Conservation (phyloP, 345 rosid genomes). For the Noccaea caerulescens region DNA sequence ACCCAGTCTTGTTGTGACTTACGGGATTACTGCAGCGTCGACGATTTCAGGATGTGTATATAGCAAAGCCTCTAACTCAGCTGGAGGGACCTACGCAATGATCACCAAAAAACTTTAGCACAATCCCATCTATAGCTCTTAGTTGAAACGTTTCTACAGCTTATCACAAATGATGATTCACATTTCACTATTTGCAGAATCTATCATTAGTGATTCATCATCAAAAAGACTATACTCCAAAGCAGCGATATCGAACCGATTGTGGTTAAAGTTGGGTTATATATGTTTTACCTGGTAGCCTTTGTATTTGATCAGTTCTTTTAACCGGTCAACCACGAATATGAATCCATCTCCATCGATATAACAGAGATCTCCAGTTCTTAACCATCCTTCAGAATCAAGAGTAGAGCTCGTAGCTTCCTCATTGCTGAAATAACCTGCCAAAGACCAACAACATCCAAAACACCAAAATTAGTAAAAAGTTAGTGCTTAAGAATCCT, state of each 20-base stretch:
- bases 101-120: slow-evolving; percentile 12
- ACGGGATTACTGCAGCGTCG: slow-evolving; percentile 89
- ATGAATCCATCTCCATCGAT: slow-evolving; percentile 84
- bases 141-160: too few relatives aligned
- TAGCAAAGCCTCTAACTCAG: slow-evolving; percentile 83
- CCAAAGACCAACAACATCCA: slow-evolving; percentile 28
- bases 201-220: too few relatives aligned
- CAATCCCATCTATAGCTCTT: too few relatives aligned
- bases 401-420: slow-evolving; percentile 81
- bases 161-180: too few relatives aligned
- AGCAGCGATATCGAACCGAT: too few relatives aligned
- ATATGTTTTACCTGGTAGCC: slow-evolving; percentile 73
- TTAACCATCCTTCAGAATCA: slow-evolving; percentile 87
- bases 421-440: slow-evolving; percentile 78
- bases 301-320: slow-evolving; percentile 92
- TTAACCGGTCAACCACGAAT: slow-evolving; percentile 83
- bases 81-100: slow-evolving; percentile 75
- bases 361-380: slow-evolving; percentile 94
- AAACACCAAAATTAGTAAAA: background rate
- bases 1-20: slow-evolving; percentile 30
- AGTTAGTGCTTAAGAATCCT: background rate
- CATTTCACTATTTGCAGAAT: too few relatives aligned
- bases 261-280: too few relatives aligned
- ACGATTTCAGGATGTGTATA: slow-evolving; percentile 67
- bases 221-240: too few relatives aligned